These are phyloP conservation scores for Sporothrix pallida DNA, from an alignment of 2,329 filamentous ascomycete species.

Conservation along the genomic window DNA sequence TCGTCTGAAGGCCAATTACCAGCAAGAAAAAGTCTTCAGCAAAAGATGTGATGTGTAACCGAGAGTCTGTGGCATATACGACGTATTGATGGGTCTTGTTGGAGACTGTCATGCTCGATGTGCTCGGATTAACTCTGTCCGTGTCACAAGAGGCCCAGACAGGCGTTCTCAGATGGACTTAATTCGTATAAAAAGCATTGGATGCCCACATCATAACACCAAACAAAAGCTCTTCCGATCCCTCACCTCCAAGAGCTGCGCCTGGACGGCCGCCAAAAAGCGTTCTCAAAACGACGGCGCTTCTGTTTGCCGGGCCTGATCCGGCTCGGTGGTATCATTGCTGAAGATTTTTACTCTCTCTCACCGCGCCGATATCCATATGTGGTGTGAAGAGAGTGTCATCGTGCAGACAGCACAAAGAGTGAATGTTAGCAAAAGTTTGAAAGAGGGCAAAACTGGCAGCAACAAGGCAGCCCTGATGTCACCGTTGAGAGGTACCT, in stretches of 20 bases:
- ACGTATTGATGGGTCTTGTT: not conserved
- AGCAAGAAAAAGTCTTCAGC: not conserved
- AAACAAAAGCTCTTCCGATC: not conserved
- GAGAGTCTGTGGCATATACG: not conserved
- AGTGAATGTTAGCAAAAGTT: not conserved
- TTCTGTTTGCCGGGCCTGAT: no score
- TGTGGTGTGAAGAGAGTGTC: slow-evolving; percentile 3
- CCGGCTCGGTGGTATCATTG: not conserved
- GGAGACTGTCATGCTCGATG: not conserved
- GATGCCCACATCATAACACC: not conserved
- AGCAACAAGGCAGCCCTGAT: slow-evolving; percentile 9
- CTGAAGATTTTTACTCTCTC: not conserved
- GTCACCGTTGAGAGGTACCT: slow-evolving; percentile 14
- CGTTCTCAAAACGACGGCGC: no score
- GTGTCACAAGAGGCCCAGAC: no score
- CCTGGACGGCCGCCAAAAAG: not conserved
- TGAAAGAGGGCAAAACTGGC: not conserved
- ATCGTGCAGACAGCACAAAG: slow-evolving; percentile 1
- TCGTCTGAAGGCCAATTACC: not conserved
- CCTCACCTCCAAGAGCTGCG: not conserved
- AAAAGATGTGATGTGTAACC: not conserved
- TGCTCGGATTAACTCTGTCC: not conserved
- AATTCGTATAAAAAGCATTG: not conserved
- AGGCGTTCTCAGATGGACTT: not conserved
- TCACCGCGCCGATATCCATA: not conserved